Base-by-base conservation (phyloP, 148 eudicot species). In the Rhododendron simsii region DNA sequence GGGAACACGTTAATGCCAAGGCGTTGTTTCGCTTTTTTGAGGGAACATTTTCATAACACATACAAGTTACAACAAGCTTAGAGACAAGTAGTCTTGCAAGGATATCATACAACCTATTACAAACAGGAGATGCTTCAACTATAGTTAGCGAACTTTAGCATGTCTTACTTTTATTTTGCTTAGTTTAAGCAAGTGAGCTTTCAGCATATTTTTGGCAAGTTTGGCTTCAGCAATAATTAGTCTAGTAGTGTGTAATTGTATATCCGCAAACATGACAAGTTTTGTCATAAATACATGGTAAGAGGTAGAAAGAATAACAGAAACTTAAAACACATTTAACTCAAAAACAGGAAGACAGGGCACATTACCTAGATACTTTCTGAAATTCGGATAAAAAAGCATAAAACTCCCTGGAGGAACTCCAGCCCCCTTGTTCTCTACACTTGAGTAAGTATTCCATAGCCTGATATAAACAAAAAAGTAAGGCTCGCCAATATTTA, bases 371-470 rank as follows among this genome's bases (percentile, higher is more conserved):
- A 73, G 99, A 97, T 80, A 92, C 98, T 90, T 93, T 94, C 90
- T 97, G 99, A 91, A 97, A 97, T 53, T 93, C 98, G 13, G 90
- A 86, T 57, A 95, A 90, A 86, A 97, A 93, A 28, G 85, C 71
- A 81, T 88, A 90, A 65, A 97, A 95, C 55, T 94, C 98, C 21
- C 81, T 39, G 23, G 96, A 61, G 55, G 97, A 95, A 90, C 95
- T 92, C 85, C 83, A 85, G 50, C 95, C 98, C 16, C 92, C 93
- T 88, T 88, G 91, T 87, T 94, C 76, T 30, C 76, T 90, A 84
- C 98, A 94, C 78, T 84, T 71, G 86, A 94, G 86, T 20, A 97
- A 92, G 87, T 91, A 97, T 83, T 97, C 98, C 98, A 97, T 93
- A 71, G 95, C 98, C 99, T 97, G 88, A 86, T 78, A 84, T 2